phyloP scores from a whole-genome alignment of 176 grass and related monocot genomes.

The Poa pratensis region DNA sequence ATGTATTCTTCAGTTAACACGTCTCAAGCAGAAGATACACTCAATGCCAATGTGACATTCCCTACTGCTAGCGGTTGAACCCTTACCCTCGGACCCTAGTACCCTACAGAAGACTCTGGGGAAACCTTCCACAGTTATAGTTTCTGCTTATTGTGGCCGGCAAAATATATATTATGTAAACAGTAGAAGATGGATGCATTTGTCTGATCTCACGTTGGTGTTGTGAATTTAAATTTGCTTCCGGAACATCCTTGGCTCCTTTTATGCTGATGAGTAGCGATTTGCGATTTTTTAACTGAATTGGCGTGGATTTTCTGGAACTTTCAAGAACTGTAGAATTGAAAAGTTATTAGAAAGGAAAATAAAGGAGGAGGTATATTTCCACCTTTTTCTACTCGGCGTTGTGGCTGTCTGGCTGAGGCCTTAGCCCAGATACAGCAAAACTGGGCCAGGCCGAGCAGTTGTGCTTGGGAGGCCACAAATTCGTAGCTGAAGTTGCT shows the following conservation, averaged over 20 bases:
- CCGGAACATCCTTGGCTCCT: neutral
- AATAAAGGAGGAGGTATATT: too few species aligned
- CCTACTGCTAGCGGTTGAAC: neutral
- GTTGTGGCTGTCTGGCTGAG: too few species aligned
- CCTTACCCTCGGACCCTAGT: neutral
- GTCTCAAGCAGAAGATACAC: constrained; percentile 4
- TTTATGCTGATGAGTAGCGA: neutral
- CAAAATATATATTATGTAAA: neutral
- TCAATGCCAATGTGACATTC: neutral
- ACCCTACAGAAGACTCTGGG: neutral
- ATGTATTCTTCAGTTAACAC: neutral
- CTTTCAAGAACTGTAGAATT: too few species aligned
- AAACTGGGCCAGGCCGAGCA: too few species aligned
- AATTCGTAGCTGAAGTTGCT: neutral
- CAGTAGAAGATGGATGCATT: neutral
- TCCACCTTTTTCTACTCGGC: too few species aligned
- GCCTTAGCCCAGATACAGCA: too few species aligned
- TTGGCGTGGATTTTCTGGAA: neutral
- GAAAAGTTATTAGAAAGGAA: too few species aligned
- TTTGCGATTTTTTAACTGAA: neutral
- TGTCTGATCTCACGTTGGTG: neutral
- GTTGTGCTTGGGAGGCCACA: too few species aligned
- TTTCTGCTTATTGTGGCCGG: neutral
- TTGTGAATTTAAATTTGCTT: neutral
- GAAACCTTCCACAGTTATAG: neutral